Base-by-base conservation (phyloP, 805 yeast genomes). In the Suhomyces sp. region DNA sequence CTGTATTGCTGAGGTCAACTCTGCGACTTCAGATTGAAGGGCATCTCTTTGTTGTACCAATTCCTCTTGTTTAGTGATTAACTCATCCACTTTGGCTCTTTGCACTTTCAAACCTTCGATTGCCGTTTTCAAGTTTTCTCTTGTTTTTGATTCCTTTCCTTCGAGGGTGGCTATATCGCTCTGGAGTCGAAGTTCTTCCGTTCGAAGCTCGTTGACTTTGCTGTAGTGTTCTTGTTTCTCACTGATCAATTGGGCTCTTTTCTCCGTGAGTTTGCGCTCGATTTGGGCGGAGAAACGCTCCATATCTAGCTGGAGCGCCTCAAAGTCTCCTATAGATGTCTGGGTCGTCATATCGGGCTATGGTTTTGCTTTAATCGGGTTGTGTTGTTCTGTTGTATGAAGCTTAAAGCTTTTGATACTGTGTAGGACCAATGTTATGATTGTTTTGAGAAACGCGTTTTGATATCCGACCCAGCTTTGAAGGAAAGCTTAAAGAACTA, bases 271-370 rank as follows among this genome's bases (percentile, higher is more conserved):
- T 23, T 53, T 57, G 12, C 46, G 41, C 42, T 68, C 69, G 48
- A 73, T 58, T 19, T 49, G 56, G 16, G 48, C 46, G n/a, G 66
- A 57, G 35, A 74, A 70, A 14, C 40, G 50, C 19, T 59, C 65
- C 60, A 74, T 60, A 31, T 64, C 62, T 17, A 35, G 33, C 42
- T 60, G 60, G 15, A 72, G 58, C 12, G 48, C 47, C 6, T 60
- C 66, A 40, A 70, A 70, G 40, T 58, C 61, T 6, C 61, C 60
- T 10, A 54, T 45, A 5, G 56, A 35, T 18, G 38, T 25, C 19
- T 19, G 21, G 4, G 36, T 17, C 15, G 30, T 16, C 36, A 33
- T 33, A 2, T 10, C 10, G 24, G 25, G n/a, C 22, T n/a, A n/a
- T n/a, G n/a, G n/a, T n/a, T n/a, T n/a, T n/a, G n/a, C n/a, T n/a